These are phyloP conservation scores for Mucor plumbeus DNA, from an alignment of 371 early-diverging fungal species.

Conservation along the genomic window DNA sequence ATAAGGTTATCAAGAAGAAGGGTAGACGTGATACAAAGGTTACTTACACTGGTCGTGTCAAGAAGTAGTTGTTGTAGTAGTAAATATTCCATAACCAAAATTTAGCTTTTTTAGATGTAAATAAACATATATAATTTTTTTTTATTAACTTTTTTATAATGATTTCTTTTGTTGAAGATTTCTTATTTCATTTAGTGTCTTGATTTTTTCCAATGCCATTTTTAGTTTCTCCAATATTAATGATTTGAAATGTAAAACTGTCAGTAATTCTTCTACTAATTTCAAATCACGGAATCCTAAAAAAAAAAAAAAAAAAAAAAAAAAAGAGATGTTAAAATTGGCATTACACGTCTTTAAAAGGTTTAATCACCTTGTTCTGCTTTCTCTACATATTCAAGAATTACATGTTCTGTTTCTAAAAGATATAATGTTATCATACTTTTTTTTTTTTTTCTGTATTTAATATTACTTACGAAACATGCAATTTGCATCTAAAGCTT, in stretches of 20 bases:
- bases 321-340: neutral
- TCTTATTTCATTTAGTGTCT: neutral
- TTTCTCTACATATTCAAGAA: constrained; percentile 12
- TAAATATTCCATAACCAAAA: constrained; percentile 12
- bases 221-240: constrained; percentile 2
- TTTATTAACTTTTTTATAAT: neutral
- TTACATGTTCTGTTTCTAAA: neutral
- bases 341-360: neutral
- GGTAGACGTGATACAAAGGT: constrained; percentile 45
- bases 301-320: neutral
- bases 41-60: constrained; percentile 53
- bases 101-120: constrained; percentile 8
- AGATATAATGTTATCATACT: neutral
- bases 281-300: constrained; percentile 11
- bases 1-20: constrained; percentile 59
- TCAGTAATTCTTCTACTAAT: neutral
- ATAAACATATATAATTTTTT: constrained; percentile 3
- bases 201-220: neutral
- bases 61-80: constrained; percentile 26
- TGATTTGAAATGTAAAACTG: constrained; percentile 2
- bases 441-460: neutral
- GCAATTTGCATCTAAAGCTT: constrained; percentile 1
- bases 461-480: neutral
- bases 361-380: constrained; percentile 12
- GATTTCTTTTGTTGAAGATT: neutral